Conservation (phyloP, 352 stramenopile species). For the Phytopythium montanum region DNA sequence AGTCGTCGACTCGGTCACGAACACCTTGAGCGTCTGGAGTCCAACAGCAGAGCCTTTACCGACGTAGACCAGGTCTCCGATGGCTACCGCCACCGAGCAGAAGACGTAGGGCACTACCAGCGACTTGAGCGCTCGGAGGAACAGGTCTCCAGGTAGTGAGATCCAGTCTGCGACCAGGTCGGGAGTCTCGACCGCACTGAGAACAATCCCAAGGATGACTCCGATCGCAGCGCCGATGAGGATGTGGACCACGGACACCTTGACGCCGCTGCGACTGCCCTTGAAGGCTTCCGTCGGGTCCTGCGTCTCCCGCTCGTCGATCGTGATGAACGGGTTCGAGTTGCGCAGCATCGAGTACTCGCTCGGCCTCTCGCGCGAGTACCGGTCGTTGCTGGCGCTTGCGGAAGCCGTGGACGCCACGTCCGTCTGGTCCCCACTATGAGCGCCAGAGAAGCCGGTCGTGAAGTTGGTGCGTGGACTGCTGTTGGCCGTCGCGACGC, state of each 20-base stretch:
- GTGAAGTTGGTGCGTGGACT: conserved; percentile 47
- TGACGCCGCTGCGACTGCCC: conserved; percentile 8
- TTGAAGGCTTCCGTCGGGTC: neutral
- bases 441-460: conserved; percentile 25
- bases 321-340: conserved; percentile 4
- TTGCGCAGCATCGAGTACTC: conserved; percentile 5
- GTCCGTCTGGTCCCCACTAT: conserved; percentile 19
- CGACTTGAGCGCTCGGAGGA: conserved; percentile 69
- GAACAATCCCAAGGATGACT: conserved; percentile 46
- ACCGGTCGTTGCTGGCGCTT: neutral
- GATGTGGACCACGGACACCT: conserved; percentile 49
- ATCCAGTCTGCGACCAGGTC: conserved; percentile 47
- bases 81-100: conserved; percentile 69
- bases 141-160: conserved; percentile 67
- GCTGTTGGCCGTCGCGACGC: conserved; percentile 13
- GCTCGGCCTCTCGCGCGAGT: neutral
- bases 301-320: conserved; percentile 3
- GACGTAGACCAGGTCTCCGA: conserved; percentile 73
- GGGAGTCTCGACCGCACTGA: conserved; percentile 38
- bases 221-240: conserved; percentile 50
- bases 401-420: neutral
- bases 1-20: conserved; percentile 53
- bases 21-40: conserved; percentile 60
- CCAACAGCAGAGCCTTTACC: conserved; percentile 69
- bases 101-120: conserved; percentile 83